A percentile compares a stretch with the other conserved stretches of the same genome.
phyloP scores from a whole-genome alignment of 306 rosid species.

The Begonia loranthoides region DNA sequence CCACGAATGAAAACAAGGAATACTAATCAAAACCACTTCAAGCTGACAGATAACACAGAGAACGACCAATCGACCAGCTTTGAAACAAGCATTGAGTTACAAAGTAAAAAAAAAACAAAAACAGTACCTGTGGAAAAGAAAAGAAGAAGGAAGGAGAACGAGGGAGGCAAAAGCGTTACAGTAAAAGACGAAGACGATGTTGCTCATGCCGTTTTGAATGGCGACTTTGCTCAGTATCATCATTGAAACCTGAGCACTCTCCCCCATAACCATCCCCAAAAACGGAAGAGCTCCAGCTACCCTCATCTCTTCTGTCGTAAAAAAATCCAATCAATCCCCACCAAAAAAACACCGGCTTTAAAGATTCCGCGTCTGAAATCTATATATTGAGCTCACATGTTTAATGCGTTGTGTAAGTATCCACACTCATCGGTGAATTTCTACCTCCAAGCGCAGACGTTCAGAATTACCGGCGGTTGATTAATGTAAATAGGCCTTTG shows the following conservation, averaged over 20 bases:
- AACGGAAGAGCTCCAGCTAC: slow-evolving; percentile 22
- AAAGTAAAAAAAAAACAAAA: background rate
- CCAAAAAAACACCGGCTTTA: too few species aligned
- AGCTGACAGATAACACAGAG: too few species aligned
- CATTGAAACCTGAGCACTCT: slow-evolving; percentile 52
- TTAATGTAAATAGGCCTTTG: too few species aligned
- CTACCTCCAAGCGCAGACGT: too few species aligned
- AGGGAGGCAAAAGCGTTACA: slow-evolving; percentile 53
- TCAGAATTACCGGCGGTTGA: too few species aligned
- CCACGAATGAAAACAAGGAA: background rate
- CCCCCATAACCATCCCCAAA: slow-evolving; percentile 57
- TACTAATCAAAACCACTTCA: background rate
- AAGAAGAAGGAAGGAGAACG: slow-evolving; percentile 53
- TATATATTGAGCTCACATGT: too few species aligned
- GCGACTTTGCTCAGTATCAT: slow-evolving; percentile 56
- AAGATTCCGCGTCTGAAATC: too few species aligned
- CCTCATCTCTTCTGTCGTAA: slow-evolving; percentile 22
- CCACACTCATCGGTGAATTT: too few species aligned
- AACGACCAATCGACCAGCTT: too few species aligned
- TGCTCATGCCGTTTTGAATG: slow-evolving; percentile 55
- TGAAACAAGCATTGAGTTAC: background rate
- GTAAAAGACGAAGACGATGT: slow-evolving; percentile 54
- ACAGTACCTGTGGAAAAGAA: slow-evolving; percentile 31
- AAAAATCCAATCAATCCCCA: too few species aligned
- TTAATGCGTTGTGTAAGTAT: too few species aligned